Conservation (phyloP, 1,139 yeast genomes). For the Candida sanyaensis region DNA sequence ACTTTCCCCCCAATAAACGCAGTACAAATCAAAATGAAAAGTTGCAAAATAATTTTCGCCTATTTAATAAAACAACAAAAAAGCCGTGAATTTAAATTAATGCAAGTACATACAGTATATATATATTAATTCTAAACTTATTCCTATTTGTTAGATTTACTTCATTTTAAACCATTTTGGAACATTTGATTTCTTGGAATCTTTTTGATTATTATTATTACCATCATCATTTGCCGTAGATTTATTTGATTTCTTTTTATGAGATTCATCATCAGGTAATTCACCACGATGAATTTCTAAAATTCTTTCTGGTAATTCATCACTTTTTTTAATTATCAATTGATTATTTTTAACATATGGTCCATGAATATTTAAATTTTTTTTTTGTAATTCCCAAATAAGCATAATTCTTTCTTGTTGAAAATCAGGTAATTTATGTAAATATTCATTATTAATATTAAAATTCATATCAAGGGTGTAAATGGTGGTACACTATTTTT, state of each 20-base stretch:
- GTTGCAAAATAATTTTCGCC: no score
- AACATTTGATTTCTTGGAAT: conserved; percentile 5
- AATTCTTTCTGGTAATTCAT: conserved; percentile 43
- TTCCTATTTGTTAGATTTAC: conserved; percentile 7
- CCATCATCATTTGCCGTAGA: not conserved
- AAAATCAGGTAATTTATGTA: conserved; percentile 37
- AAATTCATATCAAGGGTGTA: conserved; percentile 29
- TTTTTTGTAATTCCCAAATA: conserved; percentile 33
- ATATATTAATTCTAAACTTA: not conserved
- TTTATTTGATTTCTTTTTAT: conserved; percentile 2
- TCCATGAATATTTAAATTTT: conserved; percentile 17
- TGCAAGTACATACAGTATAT: no score
- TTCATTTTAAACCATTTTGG: conserved; percentile 17
- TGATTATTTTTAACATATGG: conserved; percentile 26
- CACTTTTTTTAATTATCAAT: conserved; percentile 21
- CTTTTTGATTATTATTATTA: not conserved
- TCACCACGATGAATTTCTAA: conserved; percentile 35
- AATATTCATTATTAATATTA: conserved; percentile 29
- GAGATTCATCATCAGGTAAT: conserved; percentile 21
- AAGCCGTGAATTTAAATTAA: no score
- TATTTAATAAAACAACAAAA: no score
- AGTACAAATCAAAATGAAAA: no score
- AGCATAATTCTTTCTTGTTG: conserved; percentile 32
- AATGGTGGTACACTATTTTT: conserved; percentile 50
- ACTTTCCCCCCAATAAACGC: no score